Percentiles rank a stretch among this genome's conserved stretches.
phyloP scores from a whole-genome alignment of 352 stramenopile genomes.

The Phytophthora rubi region DNA sequence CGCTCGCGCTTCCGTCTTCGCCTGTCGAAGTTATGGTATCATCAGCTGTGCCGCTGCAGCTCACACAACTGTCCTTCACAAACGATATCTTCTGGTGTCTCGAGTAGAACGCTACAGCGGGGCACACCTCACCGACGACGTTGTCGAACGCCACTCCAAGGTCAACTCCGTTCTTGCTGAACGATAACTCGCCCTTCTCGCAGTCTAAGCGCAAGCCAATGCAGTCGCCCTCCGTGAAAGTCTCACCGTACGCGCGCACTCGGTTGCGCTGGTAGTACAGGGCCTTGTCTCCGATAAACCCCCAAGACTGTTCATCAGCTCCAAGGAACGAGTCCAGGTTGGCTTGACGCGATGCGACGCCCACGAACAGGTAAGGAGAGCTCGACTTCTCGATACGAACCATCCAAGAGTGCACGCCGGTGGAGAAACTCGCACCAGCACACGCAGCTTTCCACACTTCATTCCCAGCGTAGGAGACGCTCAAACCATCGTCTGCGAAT shows the following conservation, averaged over 20 bases:
- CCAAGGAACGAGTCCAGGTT: conserved; percentile 97
- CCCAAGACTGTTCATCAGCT: conserved; percentile 97
- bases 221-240: conserved; percentile 86
- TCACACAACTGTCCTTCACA: conserved; percentile 33
- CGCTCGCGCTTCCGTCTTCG: conserved; percentile 32
- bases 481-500: conserved; percentile 72
- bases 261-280: conserved; percentile 98
- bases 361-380: conserved; percentile 97
- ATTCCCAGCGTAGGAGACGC: conserved; percentile 75
- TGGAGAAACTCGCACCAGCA: conserved; percentile 67
- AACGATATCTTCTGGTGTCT: conserved; percentile 85
- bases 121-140: conserved; percentile 89
- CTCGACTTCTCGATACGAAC: conserved; percentile 95
- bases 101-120: conserved; percentile 94
- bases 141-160: conserved; percentile 93
- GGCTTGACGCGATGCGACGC: conserved; percentile 91
- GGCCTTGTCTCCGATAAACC: conserved; percentile 98
- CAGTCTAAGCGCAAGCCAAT: conserved; percentile 88
- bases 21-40: conserved; percentile 16
- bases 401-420: conserved; percentile 83
- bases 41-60: conserved; percentile 9
- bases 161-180: conserved; percentile 89
- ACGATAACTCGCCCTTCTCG: conserved; percentile 84
- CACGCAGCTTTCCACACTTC: conserved; percentile 93
- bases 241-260: conserved; percentile 87